Base-by-base conservation (phyloP, 495 filamentous ascomycete genomes). In the Penicillium cinerascens region DNA sequence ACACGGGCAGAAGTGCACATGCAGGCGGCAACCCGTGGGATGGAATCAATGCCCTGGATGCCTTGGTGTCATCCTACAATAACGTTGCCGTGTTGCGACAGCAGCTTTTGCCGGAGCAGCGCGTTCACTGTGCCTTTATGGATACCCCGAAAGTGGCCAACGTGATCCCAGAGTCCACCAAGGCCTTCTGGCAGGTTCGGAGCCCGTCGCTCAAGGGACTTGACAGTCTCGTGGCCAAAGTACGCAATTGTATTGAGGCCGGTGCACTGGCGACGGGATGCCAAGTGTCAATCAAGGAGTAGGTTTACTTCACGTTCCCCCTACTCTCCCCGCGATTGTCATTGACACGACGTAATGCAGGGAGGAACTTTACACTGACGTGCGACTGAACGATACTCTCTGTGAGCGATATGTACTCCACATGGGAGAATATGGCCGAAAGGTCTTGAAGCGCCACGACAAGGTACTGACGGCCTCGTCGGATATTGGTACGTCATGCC, bases 11-110 rank as follows among this genome's bases (percentile, higher is more conserved):
- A 37, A 69, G 62, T 47, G 69, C 72, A 25, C 80, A 87, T 52
- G 83, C 83, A 0, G 83, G 82, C 1, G 79, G 78, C n/a, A 78
- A 75, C 27, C 85, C 84, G 0, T 87, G 84, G 83, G 68, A 79
- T 6, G 82, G 81, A 0, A 71, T 85, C 46, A 87, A 87, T 50
- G 83, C 83, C 0, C 75, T 86, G 6, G 83, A 86, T 55, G 83
- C 82, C 1, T 56, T 86, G 17, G 72, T 87, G 10, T 69, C 73
- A 0, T 77, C 80, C 4, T 88, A 87, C 63, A 86, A 84, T 55
- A 78, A 78, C 42, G 65, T 87, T 4, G 73, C 80, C 0, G 78
- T 82, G 1, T 71, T 87, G 2, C 76, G 85, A 5, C 83, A 87
- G 59, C 84, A 87, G 63, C 78, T 82, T 5, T 74, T 80, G 67